phyloP scores from a whole-genome alignment of 306 rosid species.

The Trifolium fragiferum region DNA sequence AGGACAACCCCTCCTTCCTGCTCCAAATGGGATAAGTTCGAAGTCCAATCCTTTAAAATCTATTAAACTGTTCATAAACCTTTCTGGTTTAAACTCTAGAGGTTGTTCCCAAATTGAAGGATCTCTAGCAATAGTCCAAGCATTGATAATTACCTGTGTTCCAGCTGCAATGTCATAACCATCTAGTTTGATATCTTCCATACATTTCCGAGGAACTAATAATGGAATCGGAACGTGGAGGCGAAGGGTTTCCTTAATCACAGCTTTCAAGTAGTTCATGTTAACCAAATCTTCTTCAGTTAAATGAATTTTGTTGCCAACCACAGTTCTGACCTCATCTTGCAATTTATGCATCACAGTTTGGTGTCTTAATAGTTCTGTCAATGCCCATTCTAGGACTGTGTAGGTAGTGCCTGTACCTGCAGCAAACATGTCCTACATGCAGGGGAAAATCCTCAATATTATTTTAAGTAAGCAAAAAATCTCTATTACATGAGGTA shows the following conservation, averaged over 20 bases:
- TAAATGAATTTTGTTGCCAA: constrained; percentile 17
- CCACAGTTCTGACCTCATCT: constrained; percentile 39
- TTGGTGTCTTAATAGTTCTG: constrained; percentile 36
- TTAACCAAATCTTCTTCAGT: constrained; percentile 37
- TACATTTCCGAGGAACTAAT: constrained; percentile 19
- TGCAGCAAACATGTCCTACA: constrained; percentile 42
- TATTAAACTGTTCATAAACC: neutral
- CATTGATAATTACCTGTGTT: too few species aligned
- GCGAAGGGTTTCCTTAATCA: constrained; percentile 42
- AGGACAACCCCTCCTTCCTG: neutral
- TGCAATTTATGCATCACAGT: constrained; percentile 35
- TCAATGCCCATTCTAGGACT: constrained; percentile 41
- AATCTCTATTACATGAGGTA: too few species aligned
- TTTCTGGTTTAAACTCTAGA: neutral
- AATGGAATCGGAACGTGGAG: constrained; percentile 32
- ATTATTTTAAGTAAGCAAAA: too few species aligned
- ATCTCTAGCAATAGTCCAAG: too few species aligned
- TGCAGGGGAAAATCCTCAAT: too few species aligned
- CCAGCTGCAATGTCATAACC: too few species aligned
- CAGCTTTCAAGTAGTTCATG: constrained; percentile 47
- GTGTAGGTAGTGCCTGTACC: constrained; percentile 40
- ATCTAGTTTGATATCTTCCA: too few species aligned
- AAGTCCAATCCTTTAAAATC: neutral
- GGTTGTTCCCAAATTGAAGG: neutral
- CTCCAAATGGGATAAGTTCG: neutral